These are phyloP conservation scores for Boletus tylopilopsis DNA, from an alignment of 768 basidiomycete genomes.

Conservation along the genomic window DNA sequence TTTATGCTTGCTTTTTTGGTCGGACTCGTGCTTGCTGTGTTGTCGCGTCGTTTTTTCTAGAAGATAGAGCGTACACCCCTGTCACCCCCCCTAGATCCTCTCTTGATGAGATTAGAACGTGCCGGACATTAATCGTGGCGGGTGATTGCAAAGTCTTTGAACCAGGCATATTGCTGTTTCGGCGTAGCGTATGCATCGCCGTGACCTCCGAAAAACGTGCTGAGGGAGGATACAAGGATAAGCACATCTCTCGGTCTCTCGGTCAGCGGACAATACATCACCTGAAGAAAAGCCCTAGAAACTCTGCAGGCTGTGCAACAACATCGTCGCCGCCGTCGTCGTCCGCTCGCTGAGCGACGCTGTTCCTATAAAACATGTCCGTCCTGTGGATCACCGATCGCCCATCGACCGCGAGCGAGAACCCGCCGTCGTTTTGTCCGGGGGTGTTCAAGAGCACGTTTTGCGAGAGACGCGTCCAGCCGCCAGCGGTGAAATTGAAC, in stretches of 20 bases:
- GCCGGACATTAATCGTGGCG: conserved; percentile 17
- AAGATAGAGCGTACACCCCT: neutral
- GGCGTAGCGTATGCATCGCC: conserved; percentile 40
- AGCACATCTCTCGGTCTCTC: neutral
- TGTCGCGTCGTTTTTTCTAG: conserved; percentile 12
- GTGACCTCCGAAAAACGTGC: conserved; percentile 65
- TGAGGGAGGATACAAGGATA: no score
- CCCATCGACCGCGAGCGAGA: conserved; percentile 64
- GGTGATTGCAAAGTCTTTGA: conserved; percentile 61
- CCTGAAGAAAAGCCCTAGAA: conserved; percentile 71
- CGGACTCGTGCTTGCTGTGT: conserved; percentile 22
- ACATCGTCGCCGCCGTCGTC: no score
- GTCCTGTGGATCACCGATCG: conserved; percentile 44
- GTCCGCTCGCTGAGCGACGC: conserved; percentile 21
- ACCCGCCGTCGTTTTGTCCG: conserved; percentile 62
- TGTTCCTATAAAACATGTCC: conserved; percentile 62
- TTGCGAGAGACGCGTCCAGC: conserved; percentile 72
- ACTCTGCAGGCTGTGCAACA: neutral
- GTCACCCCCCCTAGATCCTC: no score
- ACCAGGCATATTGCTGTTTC: conserved; percentile 72
- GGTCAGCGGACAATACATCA: conserved; percentile 21
- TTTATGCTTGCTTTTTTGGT: conserved; percentile 20
- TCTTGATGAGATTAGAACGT: neutral
- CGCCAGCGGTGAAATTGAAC: conserved; percentile 57
- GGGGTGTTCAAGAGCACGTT: conserved; percentile 72